Conservation (phyloP, 2,329 filamentous ascomycete species). For the Myotisia sp. region DNA sequence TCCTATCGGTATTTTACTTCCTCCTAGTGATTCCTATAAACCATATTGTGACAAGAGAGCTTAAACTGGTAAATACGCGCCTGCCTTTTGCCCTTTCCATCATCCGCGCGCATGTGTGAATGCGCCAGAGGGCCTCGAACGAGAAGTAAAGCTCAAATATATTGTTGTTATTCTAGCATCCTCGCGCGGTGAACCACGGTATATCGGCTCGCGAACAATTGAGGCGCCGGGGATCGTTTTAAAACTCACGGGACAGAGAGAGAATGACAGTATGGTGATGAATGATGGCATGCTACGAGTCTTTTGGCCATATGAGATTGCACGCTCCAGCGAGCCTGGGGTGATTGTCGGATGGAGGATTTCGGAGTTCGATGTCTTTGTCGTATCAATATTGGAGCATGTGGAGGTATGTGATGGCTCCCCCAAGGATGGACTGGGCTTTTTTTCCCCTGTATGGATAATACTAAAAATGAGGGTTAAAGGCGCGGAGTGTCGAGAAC, state of each 20-base stretch:
- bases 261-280: conserved; percentile 47
- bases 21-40: conserved; percentile 71
- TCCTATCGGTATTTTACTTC: conserved; percentile 74
- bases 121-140: too few relatives aligned
- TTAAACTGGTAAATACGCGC: conserved; percentile 52
- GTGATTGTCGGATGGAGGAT: conserved; percentile 94
- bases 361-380: conserved; percentile 76
- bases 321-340: conserved; percentile 56
- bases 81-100: too few relatives aligned
- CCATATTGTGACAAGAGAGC: conserved; percentile 66
- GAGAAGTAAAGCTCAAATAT: conserved; percentile 6
- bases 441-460: background rate
- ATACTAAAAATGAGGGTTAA: conserved; percentile 3
- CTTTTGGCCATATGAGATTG: conserved; percentile 90
- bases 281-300: conserved; percentile 85
- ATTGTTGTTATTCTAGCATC: conserved; percentile 49
- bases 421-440: background rate
- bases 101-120: too few relatives aligned
- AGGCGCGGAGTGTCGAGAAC: conserved; percentile 71
- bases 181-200: conserved; percentile 59
- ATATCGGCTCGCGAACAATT: conserved; percentile 94
- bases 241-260: conserved; percentile 22
- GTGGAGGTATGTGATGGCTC: conserved; percentile 54
- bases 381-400: conserved; percentile 76
- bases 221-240: conserved; percentile 87